Conservation (phyloP, 2,329 filamentous ascomycete genomes). For the Hypomyces perniciosus region DNA sequence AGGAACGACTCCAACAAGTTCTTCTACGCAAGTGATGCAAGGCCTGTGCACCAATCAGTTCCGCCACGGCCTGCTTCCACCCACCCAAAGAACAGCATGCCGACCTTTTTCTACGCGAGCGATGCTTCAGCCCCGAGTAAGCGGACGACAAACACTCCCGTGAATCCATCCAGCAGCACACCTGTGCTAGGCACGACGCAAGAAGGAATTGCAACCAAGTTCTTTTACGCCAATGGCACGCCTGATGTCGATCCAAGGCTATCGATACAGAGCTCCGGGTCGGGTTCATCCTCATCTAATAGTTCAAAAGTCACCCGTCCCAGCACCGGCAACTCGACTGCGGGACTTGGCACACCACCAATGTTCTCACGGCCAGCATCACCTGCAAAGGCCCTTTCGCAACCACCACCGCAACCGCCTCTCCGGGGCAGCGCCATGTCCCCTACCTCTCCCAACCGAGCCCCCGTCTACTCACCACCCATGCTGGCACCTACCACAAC, state of each 20-base stretch:
- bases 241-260: constrained; percentile 40
- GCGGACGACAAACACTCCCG: constrained; percentile 26
- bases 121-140: constrained; percentile 37
- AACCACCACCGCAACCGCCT: constrained; percentile 15
- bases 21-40: constrained; percentile 84
- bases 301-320: constrained; percentile 40
- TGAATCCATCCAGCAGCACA: constrained; percentile 25
- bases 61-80: constrained; percentile 34
- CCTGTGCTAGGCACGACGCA: constrained; percentile 30
- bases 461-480: constrained; percentile 31
- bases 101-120: constrained; percentile 53
- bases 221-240: constrained; percentile 68
- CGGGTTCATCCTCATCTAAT: constrained; percentile 42
- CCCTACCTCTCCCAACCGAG: constrained; percentile 23
- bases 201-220: constrained; percentile 51
- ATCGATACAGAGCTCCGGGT: constrained; percentile 30
- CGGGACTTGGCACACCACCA: constrained; percentile 13
- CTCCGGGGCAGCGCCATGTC: constrained; percentile 16
- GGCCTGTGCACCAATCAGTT: constrained; percentile 33
- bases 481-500: constrained; percentile 27
- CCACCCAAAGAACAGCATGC: constrained; percentile 37
- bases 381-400: constrained; percentile 38
- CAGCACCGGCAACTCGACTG: constrained; percentile 26
- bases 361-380: constrained; percentile 42
- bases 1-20: constrained; percentile 54